Base-by-base conservation (phyloP, 2,329 filamentous ascomycete species). In the Dactylonectria macrodidyma region DNA sequence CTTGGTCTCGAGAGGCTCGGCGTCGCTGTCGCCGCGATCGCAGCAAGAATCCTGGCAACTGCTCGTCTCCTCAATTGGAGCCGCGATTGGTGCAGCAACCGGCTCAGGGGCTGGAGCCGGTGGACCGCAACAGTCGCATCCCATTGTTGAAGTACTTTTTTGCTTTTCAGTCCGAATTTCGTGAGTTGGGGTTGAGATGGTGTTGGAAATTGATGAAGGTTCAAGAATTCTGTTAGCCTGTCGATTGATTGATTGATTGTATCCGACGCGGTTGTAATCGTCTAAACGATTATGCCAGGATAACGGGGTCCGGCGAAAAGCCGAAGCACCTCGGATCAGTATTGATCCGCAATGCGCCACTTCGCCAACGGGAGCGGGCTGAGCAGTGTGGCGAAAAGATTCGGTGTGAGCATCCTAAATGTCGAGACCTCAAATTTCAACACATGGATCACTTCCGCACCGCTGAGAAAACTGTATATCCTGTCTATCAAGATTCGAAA, bases 91-190 rank as follows among this genome's bases (percentile, higher is more conserved):
- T 22, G 44, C 26, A 36, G 59, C 19, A 38, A 38, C 12, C 56
- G 34, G 48, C 62, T 65, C 19, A 26, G 48, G 19, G 19, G 44
- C 44, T 58, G 63, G 58, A 58, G 50, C 58, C 19, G 58, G 63
- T 51, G 63, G 63, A 51, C 57, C 63, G 41, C 63, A 66, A 51
- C 58, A 66, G 58, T 62, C 58, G 33, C 38, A 62, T 47, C 63
- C 58, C 63, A 66, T 66, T 46, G 14, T 62, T 50, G 36, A 38
- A 38, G 36, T 38, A 38, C 36, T 38, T 38, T 14, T 38, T 38
- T 38, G 36, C 36, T 61, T 54, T 62, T 62, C 59, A 54, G 59
- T 62, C 47, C 47, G 50, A 54, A 26, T 62, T 62, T 26, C 34
- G 54, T 38, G 54, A 57, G 54, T 57, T 57, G 54, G 46, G 46